phyloP scores from a whole-genome alignment of 495 filamentous ascomycete species.

The Annulohypoxylon moriforme region DNA sequence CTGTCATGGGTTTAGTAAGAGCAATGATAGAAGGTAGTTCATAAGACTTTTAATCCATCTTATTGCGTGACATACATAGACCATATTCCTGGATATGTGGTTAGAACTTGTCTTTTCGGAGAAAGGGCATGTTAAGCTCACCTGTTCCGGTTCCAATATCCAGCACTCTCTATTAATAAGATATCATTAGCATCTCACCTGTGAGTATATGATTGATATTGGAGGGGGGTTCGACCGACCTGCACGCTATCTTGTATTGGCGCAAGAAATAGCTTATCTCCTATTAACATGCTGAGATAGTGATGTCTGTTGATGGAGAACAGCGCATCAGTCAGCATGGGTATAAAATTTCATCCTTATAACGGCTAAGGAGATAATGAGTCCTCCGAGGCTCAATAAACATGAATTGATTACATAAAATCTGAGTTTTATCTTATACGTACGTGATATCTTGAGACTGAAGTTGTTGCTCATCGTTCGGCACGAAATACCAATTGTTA shows the following conservation, averaged over 20 bases:
- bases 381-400: not conserved
- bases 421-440: not conserved
- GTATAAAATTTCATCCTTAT: not conserved
- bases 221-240: constrained; percentile 10
- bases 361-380: not conserved
- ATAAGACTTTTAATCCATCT: not conserved
- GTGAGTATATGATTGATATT: not conserved
- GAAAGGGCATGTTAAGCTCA: constrained; percentile 51
- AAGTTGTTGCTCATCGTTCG: constrained; percentile 51
- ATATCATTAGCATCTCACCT: not conserved
- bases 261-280: constrained; percentile 66
- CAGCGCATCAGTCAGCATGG: not conserved
- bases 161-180: constrained; percentile 57
- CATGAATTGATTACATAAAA: not conserved
- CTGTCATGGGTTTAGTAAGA: constrained; percentile 40
- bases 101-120: constrained; percentile 14
- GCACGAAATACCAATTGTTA: constrained; percentile 38
- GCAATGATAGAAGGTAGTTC: not conserved
- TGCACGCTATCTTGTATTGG: constrained; percentile 57
- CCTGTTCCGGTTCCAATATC: constrained; percentile 69
- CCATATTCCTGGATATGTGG: constrained; percentile 51
- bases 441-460: constrained; percentile 51
- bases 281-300: constrained; percentile 46
- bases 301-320: constrained; percentile 45
- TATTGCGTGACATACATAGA: constrained; percentile 47